Conservation (phyloP, 1,284 basidiomycete genomes). For the Cryptococcus amylolentus region DNA sequence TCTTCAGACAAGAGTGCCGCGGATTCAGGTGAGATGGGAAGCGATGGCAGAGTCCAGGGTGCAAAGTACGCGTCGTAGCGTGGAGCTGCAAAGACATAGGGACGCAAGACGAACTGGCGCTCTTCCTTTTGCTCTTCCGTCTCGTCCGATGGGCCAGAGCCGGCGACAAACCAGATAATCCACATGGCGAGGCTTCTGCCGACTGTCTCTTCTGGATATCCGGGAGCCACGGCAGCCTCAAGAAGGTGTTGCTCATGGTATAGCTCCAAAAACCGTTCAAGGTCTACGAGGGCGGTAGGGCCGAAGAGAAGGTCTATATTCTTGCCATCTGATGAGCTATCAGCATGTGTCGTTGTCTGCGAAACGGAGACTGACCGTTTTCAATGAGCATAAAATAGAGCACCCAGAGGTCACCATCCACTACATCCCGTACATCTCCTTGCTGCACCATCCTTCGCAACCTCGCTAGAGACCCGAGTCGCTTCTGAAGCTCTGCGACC, state of each 20-base stretch:
- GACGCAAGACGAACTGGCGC: constrained; percentile 52
- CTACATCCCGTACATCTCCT: constrained; percentile 23
- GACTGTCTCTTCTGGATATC: constrained; percentile 47
- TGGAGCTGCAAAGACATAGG: constrained; percentile 55
- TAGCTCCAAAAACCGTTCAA: constrained; percentile 33
- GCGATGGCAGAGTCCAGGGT: constrained; percentile 52
- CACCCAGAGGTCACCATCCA: constrained; percentile 54
- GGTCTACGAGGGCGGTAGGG: constrained; percentile 40
- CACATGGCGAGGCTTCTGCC: constrained; percentile 51
- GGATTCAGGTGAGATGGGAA: constrained; percentile 35
- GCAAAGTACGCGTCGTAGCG: constrained; percentile 54
- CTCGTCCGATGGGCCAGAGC: constrained; percentile 26
- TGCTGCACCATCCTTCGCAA: constrained; percentile 24
- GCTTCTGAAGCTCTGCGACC: constrained; percentile 35
- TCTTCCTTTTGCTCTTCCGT: constrained; percentile 34
- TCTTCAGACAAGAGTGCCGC: neutral
- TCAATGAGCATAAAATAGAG: constrained; percentile 66
- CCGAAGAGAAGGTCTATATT: constrained; percentile 61
- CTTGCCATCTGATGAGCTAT: constrained; percentile 54
- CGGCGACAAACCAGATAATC: constrained; percentile 50
- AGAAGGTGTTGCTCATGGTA: constrained; percentile 47
- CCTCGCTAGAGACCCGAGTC: constrained; percentile 31
- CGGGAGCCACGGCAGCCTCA: constrained; percentile 37
- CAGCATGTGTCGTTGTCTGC: neutral
- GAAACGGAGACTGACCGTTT: constrained; percentile 51